These are phyloP conservation scores for Ogataea trehaloabstinens DNA, from an alignment of 805 yeast genomes.

Conservation along the genomic window DNA sequence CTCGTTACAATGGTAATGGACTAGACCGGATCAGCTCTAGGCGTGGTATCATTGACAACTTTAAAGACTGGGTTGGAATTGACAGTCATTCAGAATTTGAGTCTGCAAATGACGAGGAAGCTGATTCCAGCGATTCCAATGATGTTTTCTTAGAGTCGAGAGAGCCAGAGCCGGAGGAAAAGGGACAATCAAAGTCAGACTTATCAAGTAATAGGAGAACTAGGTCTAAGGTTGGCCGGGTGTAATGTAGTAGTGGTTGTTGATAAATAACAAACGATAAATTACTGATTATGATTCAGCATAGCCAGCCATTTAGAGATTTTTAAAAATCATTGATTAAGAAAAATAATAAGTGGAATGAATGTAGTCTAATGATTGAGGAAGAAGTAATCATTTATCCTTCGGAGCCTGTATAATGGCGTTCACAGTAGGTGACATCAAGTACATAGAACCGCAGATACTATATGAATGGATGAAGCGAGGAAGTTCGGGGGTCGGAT, in stretches of 20 bases:
- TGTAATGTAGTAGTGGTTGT: too few relatives aligned
- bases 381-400: too few relatives aligned
- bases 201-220: too few relatives aligned
- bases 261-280: too few relatives aligned
- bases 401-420: too few relatives aligned
- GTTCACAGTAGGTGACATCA: conserved; percentile 40
- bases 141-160: conserved; percentile 4
- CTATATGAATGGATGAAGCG: conserved; percentile 45
- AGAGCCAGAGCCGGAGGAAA: conserved; percentile 2
- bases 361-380: too few relatives aligned
- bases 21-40: conserved; percentile 22
- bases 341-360: too few relatives aligned
- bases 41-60: conserved; percentile 31
- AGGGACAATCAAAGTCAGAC: too few relatives aligned
- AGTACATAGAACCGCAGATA: conserved; percentile 43
- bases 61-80: conserved; percentile 36
- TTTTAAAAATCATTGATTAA: too few relatives aligned
- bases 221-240: too few relatives aligned
- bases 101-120: conserved; percentile 15
- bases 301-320: too few relatives aligned
- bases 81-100: conserved; percentile 29
- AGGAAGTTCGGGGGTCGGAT: conserved; percentile 38
- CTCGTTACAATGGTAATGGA: conserved; percentile 59
- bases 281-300: too few relatives aligned
- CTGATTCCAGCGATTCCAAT: conserved; percentile 2